phyloP scores from a whole-genome alignment of 2,329 filamentous ascomycete species.

The Colletotrichum aenigma region DNA sequence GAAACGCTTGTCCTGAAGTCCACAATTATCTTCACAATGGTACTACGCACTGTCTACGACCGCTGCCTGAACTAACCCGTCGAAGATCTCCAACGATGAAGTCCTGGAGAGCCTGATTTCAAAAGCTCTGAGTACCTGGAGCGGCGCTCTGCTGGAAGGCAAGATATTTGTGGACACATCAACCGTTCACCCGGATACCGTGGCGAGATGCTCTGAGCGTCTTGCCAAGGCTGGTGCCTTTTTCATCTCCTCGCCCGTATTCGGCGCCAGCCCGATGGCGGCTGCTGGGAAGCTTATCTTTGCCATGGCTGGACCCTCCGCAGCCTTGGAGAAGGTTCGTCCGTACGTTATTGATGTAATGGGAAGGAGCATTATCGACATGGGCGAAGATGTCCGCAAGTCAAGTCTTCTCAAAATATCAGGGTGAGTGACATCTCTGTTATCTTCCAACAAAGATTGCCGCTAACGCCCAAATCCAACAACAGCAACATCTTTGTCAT shows the following conservation, averaged over 20 bases:
- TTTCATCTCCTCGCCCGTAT: slow-evolving; percentile 43
- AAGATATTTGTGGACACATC: slow-evolving; percentile 27
- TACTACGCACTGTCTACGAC: slow-evolving; percentile 8
- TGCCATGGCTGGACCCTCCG: slow-evolving; percentile 39
- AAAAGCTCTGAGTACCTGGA: background rate
- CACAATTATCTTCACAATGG: slow-evolving; percentile 45
- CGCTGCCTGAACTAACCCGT: background rate
- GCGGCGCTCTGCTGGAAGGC: slow-evolving; percentile 2
- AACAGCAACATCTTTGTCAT: slow-evolving; percentile 37
- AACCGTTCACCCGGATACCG: slow-evolving; percentile 31
- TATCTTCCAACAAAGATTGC: background rate
- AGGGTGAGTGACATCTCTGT: slow-evolving; percentile 27
- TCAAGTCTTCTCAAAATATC: slow-evolving; percentile 46
- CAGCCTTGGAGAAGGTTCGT: slow-evolving; percentile 34
- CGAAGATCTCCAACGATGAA: slow-evolving; percentile 8
- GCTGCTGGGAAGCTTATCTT: slow-evolving; percentile 47
- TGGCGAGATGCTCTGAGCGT: slow-evolving; percentile 22
- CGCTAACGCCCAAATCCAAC: background rate
- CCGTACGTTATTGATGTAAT: slow-evolving; percentile 45
- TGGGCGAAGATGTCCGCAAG: slow-evolving; percentile 43
- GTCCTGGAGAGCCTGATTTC: slow-evolving; percentile 1
- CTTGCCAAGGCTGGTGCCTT: slow-evolving; percentile 13
- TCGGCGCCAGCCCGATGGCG: slow-evolving; percentile 45
- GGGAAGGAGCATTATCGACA: slow-evolving; percentile 40
- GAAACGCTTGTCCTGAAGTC: slow-evolving; percentile 37